These are phyloP conservation scores for Chytridium lagenaria DNA, from an alignment of 371 early-diverging fungal genomes.

Conservation along the genomic window DNA sequence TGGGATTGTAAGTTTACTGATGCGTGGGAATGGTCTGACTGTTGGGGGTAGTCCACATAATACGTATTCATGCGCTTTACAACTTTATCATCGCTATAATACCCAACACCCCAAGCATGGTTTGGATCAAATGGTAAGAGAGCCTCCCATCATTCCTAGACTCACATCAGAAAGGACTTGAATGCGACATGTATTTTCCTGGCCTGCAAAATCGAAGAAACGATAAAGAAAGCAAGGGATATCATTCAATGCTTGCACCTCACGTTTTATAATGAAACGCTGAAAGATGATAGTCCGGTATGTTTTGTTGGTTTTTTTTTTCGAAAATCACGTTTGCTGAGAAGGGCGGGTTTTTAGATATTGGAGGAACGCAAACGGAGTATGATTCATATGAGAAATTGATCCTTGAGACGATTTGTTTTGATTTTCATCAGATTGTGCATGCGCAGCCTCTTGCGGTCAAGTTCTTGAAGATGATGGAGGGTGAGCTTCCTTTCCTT, in stretches of 20 bases:
- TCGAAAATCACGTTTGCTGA: neutral
- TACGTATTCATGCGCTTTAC: constrained; percentile 5
- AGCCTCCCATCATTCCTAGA: neutral
- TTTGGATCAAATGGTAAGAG: neutral
- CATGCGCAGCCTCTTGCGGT: constrained; percentile 21
- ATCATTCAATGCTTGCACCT: constrained; percentile 28
- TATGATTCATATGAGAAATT: constrained; percentile 17
- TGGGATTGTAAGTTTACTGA: constrained; percentile 21
- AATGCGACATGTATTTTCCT: constrained; percentile 35
- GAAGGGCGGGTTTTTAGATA: neutral
- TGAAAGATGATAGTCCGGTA: constrained; percentile 27
- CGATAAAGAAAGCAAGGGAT: constrained; percentile 42
- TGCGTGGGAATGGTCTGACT: neutral
- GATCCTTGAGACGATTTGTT: constrained; percentile 31
- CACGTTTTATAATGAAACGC: constrained; percentile 2
- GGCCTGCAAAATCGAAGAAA: constrained; percentile 46
- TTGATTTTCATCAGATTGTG: constrained; percentile 32
- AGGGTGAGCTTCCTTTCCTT: no score
- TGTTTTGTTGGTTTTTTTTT: neutral
- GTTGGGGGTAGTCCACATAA: neutral
- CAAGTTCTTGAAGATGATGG: constrained; percentile 26
- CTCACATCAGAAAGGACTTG: constrained; percentile 11
- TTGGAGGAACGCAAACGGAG: constrained; percentile 28
- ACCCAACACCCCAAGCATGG: neutral
- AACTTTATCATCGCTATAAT: constrained; percentile 19